Base-by-base conservation (phyloP, 768 basidiomycete species). In the Tylopilus sp. region DNA sequence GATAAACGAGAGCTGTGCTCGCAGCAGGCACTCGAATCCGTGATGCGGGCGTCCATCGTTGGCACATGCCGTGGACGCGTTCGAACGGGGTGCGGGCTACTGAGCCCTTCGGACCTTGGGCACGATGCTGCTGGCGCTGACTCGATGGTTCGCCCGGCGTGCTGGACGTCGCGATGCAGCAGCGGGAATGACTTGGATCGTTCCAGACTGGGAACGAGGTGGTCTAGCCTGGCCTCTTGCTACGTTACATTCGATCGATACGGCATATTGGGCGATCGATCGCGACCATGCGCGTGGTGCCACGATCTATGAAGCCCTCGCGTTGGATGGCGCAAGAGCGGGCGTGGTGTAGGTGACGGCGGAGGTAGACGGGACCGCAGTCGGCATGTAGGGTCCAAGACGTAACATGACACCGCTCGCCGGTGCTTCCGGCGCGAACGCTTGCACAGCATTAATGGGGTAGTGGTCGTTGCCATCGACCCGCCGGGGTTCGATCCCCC, bases 401-500 rank as follows among this genome's bases (percentile, higher is more conserved):
- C n/a, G n/a, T n/a, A n/a, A n/a, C n/a, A n/a, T n/a, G n/a, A n/a
- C n/a, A n/a, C n/a, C n/a, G n/a, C n/a, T n/a, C n/a, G n/a, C n/a
- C n/a, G n/a, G n/a, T n/a, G 30, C 30, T 13, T 31, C 30, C 13
- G 30, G 7, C 8, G 19, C 10, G 2, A 38, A 38, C 14, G 8
- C 25, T 3, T 24, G 30, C 82, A 83, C 78, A 14, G 74, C 78
- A 79, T 79, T 76, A 79, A 78, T 80, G 78, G 79, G 77, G 78
- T 79, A 78, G 77, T 81, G 79, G 78, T 80, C 76, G 78, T 80
- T 80, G 79, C 78, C 78, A 81, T 82, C 84, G 85, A 86, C 83
- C 85, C 85, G 85, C 85, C 85, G 85, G 83, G 84, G 84, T 86
- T 86, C 84, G 82, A 86, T 86, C 85, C 84, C 84, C 62, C 3